Evolutionary conservation across 2,329 filamentous ascomycete genomes (phyloP).

Genomic region (Fusarium stilboides): DNA sequence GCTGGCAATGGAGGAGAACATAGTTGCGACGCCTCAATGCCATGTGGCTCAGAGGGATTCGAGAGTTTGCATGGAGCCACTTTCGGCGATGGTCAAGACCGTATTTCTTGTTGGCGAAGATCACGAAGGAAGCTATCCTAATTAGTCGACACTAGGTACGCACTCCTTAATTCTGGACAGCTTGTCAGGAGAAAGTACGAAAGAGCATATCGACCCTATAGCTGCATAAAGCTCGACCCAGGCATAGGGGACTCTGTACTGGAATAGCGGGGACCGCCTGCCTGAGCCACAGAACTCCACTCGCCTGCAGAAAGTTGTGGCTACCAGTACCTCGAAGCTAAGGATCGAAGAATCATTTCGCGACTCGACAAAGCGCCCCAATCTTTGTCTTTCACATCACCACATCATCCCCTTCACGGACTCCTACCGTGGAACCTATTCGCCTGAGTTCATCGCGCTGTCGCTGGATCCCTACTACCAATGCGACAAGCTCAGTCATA

Average conservation of each 20-base stretch:
- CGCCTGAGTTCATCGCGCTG: background rate
- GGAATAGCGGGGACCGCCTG: background rate
- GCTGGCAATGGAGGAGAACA: constrained; percentile 76
- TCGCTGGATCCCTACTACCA: background rate
- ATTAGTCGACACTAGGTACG: constrained; percentile 16
- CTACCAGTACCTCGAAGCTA: constrained; percentile 12
- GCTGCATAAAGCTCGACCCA: constrained; percentile 36
- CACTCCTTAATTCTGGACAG: constrained; percentile 41
- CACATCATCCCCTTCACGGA: constrained; percentile 7
- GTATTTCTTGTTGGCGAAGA: constrained; percentile 15
- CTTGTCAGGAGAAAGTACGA: constrained; percentile 42
- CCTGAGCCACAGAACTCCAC: constrained; percentile 6
- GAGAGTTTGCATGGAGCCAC: constrained; percentile 35
- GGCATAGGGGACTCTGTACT: background rate
- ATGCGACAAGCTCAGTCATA: constrained; percentile 22
- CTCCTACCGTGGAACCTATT: background rate
- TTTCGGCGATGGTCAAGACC: constrained; percentile 22
- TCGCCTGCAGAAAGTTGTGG: constrained; percentile 5
- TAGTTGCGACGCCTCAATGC: constrained; percentile 54
- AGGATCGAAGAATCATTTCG: constrained; percentile 37
- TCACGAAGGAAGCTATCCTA: constrained; percentile 33
- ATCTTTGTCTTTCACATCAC: constrained; percentile 13
- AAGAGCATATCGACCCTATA: constrained; percentile 30
- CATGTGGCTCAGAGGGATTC: constrained; percentile 49
- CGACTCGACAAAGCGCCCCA: constrained; percentile 24